Conservation (phyloP, 129 eudicot species). For the Lonicera japonica region DNA sequence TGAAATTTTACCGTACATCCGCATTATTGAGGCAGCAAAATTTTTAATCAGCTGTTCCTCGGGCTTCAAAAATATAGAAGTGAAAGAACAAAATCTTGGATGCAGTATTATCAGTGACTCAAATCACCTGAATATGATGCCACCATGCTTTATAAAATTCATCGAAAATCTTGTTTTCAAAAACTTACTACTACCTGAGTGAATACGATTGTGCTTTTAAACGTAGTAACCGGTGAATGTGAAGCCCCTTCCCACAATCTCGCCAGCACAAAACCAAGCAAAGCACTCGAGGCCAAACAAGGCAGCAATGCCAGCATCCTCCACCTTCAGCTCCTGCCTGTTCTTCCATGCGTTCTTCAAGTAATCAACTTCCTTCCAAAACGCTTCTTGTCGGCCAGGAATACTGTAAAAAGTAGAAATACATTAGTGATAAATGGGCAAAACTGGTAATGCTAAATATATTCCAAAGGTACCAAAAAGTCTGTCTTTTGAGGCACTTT, state of each 20-base stretch:
- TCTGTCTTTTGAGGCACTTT: too few relatives aligned
- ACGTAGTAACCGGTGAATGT: constrained; percentile 72
- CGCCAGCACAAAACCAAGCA: constrained; percentile 88
- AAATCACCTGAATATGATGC: constrained; percentile 15
- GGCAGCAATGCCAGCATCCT: constrained; percentile 63
- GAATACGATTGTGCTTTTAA: constrained; percentile 17
- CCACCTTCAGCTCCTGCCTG: constrained; percentile 63
- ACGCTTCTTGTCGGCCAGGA: constrained; percentile 56
- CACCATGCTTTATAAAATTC: constrained; percentile 1
- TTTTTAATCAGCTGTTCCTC: constrained; percentile 24
- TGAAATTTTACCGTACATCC: background rate
- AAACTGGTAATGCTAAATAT: background rate
- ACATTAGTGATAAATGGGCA: background rate
- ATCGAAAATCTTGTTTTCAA: background rate
- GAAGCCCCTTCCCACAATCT: constrained; percentile 76
- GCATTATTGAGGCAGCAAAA: constrained; percentile 25
- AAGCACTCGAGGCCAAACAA: constrained; percentile 69
- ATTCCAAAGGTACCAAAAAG: too few relatives aligned
- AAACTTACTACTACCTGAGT: background rate
- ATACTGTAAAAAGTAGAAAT: constrained; percentile 29
- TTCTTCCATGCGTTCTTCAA: constrained; percentile 54
- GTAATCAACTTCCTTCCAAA: constrained; percentile 64
- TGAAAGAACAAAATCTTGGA: constrained; percentile 17
- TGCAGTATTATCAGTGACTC: constrained; percentile 12
- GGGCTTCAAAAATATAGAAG: constrained; percentile 10